These are phyloP conservation scores for Torulaspora microellipsoides DNA, from an alignment of 805 yeast genomes.

Conservation along the genomic window DNA sequence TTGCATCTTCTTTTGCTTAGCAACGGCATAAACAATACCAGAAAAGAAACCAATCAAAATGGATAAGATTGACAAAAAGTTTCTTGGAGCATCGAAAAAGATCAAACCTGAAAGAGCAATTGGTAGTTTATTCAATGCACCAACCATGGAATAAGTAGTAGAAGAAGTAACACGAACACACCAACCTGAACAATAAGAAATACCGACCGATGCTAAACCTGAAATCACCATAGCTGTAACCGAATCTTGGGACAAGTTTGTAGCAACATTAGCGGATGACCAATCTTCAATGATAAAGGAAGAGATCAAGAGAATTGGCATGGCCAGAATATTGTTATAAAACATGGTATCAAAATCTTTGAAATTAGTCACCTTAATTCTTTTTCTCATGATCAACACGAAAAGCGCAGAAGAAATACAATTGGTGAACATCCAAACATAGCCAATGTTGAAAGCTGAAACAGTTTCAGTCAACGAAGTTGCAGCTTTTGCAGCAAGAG, in stretches of 20 bases:
- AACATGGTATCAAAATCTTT: slow-evolving; percentile 97
- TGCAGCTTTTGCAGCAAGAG: slow-evolving; percentile 29
- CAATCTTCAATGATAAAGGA: slow-evolving; percentile 88
- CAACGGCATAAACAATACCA: slow-evolving; percentile 92
- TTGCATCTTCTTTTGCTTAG: slow-evolving; percentile 79
- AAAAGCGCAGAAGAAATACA: slow-evolving; percentile 92
- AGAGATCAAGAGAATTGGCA: slow-evolving; percentile 77
- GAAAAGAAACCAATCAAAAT: slow-evolving; percentile 91
- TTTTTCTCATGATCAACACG: slow-evolving; percentile 93
- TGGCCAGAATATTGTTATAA: slow-evolving; percentile 90
- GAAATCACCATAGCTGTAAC: slow-evolving; percentile 82
- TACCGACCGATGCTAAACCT: slow-evolving; percentile 93
- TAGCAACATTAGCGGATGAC: slow-evolving; percentile 70
- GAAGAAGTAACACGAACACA: slow-evolving; percentile 99
- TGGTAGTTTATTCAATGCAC: slow-evolving; percentile 97
- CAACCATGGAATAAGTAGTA: slow-evolving; percentile 98
- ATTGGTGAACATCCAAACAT: slow-evolving; percentile 95
- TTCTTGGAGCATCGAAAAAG: slow-evolving; percentile 92
- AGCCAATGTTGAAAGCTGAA: slow-evolving; percentile 60
- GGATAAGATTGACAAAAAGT: slow-evolving; percentile 86
- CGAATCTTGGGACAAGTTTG: slow-evolving; percentile 71
- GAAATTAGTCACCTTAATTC: slow-evolving; percentile 94
- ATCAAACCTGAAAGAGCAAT: slow-evolving; percentile 92
- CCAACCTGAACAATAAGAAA: slow-evolving; percentile 99
- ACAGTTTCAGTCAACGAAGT: slow-evolving; percentile 25